Percentiles rank a stretch among this genome's conserved stretches.
Conservation (phyloP, 2,329 filamentous ascomycete genomes). For the Dactylellina cionopaga region DNA sequence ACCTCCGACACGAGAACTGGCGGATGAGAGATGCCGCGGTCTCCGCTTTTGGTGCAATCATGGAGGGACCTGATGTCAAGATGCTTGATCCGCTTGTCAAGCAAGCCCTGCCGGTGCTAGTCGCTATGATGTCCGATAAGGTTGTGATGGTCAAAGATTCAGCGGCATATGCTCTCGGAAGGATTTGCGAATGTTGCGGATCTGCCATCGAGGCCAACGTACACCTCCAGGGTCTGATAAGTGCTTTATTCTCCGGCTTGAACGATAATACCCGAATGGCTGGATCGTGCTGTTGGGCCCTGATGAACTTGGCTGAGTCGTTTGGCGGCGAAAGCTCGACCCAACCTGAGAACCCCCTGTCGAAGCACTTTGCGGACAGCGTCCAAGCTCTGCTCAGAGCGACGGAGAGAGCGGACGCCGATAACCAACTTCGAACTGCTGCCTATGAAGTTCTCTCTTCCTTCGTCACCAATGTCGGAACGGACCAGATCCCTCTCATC, state of each 20-base stretch:
- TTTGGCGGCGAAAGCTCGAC: slow-evolving; percentile 76
- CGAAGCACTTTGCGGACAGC: slow-evolving; percentile 91
- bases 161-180: slow-evolving; percentile 92
- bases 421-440: slow-evolving; percentile 90
- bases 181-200: slow-evolving; percentile 92
- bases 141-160: slow-evolving; percentile 94
- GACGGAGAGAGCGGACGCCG: slow-evolving; percentile 82
- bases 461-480: slow-evolving; percentile 89
- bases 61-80: slow-evolving; percentile 96
- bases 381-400: slow-evolving; percentile 84
- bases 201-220: slow-evolving; percentile 86
- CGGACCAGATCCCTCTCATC: slow-evolving; percentile 82
- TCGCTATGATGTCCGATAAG: slow-evolving; percentile 89
- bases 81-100: slow-evolving; percentile 93
- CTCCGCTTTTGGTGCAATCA: slow-evolving; percentile 96
- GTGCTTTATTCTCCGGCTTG: slow-evolving; percentile 87
- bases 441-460: slow-evolving; percentile 97
- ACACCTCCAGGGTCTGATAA: slow-evolving; percentile 85
- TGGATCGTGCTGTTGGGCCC: slow-evolving; percentile 96
- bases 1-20: slow-evolving; percentile 92
- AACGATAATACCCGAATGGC: slow-evolving; percentile 96
- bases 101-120: slow-evolving; percentile 89
- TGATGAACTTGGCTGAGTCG: slow-evolving; percentile 97
- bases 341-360: slow-evolving; percentile 77
- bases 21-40: slow-evolving; percentile 93